Evolutionary conservation across 2,329 filamentous ascomycete species (phyloP).

Genomic region (Alternaria postmessia): DNA sequence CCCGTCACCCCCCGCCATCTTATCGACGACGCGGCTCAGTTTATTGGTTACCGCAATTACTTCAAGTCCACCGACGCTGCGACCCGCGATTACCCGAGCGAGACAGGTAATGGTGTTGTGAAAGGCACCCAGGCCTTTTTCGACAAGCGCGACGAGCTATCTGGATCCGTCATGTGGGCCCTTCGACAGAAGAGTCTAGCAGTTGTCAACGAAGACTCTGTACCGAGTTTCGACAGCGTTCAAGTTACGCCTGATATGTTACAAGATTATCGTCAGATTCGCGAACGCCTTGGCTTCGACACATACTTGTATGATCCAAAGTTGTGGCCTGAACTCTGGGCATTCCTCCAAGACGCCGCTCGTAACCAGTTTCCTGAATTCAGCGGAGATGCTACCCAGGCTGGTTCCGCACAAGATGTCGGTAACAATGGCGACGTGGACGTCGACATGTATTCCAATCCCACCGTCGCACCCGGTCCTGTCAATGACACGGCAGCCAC

Average conservation of each 20-base stretch:
- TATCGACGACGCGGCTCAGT: no score
- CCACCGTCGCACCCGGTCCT: neutral
- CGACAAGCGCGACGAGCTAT: no score
- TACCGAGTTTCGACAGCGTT: no score
- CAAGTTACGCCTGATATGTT: neutral
- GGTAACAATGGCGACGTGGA: neutral
- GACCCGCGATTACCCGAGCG: no score
- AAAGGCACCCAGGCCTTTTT: no score
- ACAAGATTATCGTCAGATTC: neutral
- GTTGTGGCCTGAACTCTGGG: neutral
- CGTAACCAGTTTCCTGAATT: neutral
- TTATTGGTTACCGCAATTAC: no score
- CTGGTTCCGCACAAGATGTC: neutral
- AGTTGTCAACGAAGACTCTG: no score
- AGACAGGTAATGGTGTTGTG: no score
- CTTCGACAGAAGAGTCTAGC: neutral
- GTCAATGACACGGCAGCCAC: neutral
- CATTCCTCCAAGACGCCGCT: neutral
- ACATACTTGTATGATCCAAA: neutral
- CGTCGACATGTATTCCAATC: neutral
- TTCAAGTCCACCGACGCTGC: no score
- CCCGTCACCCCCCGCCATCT: no score
- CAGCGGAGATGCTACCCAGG: neutral
- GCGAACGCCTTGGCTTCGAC: neutral
- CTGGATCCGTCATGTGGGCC: neutral